These are phyloP conservation scores for Yamadazyma kanchanaburiensis DNA, from an alignment of 1,139 yeast species.

Conservation along the genomic window DNA sequence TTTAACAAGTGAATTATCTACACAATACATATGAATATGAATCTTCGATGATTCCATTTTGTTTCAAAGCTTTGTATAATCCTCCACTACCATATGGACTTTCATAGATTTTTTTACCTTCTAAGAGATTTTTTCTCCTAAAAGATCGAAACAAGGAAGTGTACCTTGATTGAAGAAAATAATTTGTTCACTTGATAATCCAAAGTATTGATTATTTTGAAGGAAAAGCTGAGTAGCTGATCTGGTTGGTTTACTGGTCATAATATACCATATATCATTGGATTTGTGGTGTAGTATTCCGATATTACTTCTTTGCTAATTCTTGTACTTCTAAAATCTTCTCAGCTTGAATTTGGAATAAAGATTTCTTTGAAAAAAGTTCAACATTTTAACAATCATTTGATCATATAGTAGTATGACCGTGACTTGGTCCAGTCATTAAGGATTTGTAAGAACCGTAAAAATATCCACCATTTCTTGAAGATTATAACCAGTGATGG, in stretches of 20 bases:
- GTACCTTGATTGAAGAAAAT: slow-evolving; percentile 92
- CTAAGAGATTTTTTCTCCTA: slow-evolving; percentile 70
- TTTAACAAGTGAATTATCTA: slow-evolving; percentile 87
- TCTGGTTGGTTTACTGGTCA: slow-evolving; percentile 94
- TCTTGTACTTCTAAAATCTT: slow-evolving; percentile 63
- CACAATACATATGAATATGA: slow-evolving; percentile 96
- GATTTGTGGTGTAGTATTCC: slow-evolving; percentile 33
- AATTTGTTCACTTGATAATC: slow-evolving; percentile 57
- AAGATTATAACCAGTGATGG: too few relatives aligned
- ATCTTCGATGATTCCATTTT: slow-evolving; percentile 66
- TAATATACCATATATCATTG: slow-evolving; percentile 93
- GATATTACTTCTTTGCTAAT: slow-evolving; percentile 41
- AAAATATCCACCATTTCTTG: too few relatives aligned
- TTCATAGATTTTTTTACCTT: slow-evolving; percentile 59
- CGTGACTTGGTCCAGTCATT: too few relatives aligned
- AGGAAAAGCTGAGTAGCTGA: slow-evolving; percentile 71
- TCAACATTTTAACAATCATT: slow-evolving; percentile 92
- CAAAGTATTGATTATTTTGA: slow-evolving; percentile 59
- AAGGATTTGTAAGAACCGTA: too few relatives aligned
- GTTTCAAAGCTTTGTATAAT: slow-evolving; percentile 75
- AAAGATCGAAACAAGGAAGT: slow-evolving; percentile 77
- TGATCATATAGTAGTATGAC: too few relatives aligned
- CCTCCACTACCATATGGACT: slow-evolving; percentile 99
- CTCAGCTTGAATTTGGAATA: slow-evolving; percentile 93
- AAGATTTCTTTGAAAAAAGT: slow-evolving; percentile 76